Percentiles rank a stretch among this genome's conserved stretches.
phyloP scores from a whole-genome alignment of 1,284 basidiomycete species.

The Trichosporon sp. region DNA sequence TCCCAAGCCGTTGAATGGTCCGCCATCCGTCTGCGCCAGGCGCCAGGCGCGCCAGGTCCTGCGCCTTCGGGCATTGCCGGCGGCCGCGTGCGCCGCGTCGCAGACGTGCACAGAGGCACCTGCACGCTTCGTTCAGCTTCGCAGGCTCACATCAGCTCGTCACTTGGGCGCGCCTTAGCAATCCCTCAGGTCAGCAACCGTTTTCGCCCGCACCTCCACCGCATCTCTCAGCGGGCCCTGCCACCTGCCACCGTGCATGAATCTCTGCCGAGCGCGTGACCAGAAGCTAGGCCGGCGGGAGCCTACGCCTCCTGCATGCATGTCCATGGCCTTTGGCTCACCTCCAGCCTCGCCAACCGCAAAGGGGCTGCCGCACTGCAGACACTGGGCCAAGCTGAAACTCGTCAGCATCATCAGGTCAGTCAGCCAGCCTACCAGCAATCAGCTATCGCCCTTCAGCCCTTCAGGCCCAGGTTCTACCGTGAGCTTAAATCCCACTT shows the following conservation, averaged over 20 bases:
- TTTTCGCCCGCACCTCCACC: constrained; percentile 13
- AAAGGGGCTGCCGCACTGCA: not conserved
- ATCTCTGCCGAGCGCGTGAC: not conserved
- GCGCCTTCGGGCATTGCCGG: constrained; percentile 15
- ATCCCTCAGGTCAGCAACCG: not conserved
- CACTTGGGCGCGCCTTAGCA: not conserved
- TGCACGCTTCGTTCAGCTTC: not conserved
- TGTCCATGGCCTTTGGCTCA: not conserved
- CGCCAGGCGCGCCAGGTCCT: no score
- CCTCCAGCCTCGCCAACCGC: no score
- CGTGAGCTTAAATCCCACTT: not conserved
- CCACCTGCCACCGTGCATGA: not conserved
- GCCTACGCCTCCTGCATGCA: not conserved
- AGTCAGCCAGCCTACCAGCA: not conserved
- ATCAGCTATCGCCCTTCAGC: not conserved
- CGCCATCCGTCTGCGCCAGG: no score
- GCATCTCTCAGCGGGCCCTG: not conserved
- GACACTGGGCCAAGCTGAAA: not conserved
- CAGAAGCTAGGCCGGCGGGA: not conserved
- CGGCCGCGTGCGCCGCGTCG: constrained; percentile 12
- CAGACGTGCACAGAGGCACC: not conserved
- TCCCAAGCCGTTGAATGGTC: not conserved
- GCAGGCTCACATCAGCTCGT: not conserved
- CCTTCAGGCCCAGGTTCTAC: not conserved
- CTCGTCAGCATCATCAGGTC: constrained; percentile 9